Evolutionary conservation across 2,329 filamentous ascomycete species (phyloP).

Genomic region (Cordyceps tenuipes): DNA sequence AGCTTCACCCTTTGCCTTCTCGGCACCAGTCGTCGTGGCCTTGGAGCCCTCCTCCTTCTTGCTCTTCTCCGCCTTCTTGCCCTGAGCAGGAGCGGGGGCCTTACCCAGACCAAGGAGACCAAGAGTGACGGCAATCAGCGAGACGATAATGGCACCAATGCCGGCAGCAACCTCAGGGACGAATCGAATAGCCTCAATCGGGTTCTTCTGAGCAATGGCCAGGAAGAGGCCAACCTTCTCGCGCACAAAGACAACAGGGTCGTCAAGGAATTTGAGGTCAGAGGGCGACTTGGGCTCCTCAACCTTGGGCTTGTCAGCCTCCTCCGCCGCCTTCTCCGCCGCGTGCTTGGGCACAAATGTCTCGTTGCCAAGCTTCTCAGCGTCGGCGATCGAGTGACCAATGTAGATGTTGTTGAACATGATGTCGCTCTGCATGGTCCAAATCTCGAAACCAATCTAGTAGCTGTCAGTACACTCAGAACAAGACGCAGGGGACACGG

Average conservation of each 20-base stretch:
- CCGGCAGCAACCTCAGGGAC: conserved; percentile 86
- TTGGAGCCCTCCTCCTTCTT: conserved; percentile 59
- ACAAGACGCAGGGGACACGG: not conserved
- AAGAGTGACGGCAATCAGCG: conserved; percentile 62
- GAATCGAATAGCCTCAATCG: conserved; percentile 75
- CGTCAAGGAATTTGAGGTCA: conserved; percentile 81
- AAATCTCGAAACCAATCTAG: conserved; percentile 96
- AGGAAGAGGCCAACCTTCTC: conserved; percentile 93
- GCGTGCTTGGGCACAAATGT: conserved; percentile 84
- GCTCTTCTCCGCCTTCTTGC: conserved; percentile 60
- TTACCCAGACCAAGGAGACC: conserved; percentile 54
- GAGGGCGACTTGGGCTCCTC: conserved; percentile 56
- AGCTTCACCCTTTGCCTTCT: conserved; percentile 67
- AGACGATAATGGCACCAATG: conserved; percentile 61
- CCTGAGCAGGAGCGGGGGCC: conserved; percentile 63
- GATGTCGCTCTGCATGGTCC: conserved; percentile 99
- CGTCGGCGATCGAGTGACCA: conserved; percentile 90
- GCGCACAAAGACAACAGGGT: conserved; percentile 78
- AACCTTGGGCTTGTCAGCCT: conserved; percentile 70
- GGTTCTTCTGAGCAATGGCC: conserved; percentile 71
- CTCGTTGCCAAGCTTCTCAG: conserved; percentile 79
- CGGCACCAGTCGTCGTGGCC: conserved; percentile 52
- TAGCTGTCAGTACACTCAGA: conserved; percentile 14
- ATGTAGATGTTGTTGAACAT: conserved; percentile 99
- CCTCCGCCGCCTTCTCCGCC: conserved; percentile 72